These are phyloP conservation scores for Fusarium decemcellulare DNA, from an alignment of 2,329 filamentous ascomycete genomes.

Conservation along the genomic window DNA sequence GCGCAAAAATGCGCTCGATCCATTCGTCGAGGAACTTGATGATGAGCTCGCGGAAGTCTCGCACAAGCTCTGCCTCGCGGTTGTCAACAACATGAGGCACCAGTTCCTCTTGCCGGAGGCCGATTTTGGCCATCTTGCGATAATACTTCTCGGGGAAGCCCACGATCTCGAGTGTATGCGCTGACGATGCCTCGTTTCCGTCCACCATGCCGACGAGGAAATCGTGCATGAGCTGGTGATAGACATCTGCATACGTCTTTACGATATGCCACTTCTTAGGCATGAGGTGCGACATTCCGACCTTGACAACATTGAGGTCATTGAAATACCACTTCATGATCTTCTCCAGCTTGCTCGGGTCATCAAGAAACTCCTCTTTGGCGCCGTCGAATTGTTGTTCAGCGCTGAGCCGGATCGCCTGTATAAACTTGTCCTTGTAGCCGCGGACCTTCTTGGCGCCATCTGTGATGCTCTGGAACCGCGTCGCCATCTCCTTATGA, in stretches of 20 bases:
- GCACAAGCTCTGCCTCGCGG: slow-evolving; percentile 89
- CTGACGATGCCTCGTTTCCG: slow-evolving; percentile 85
- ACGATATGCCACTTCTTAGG: slow-evolving; percentile 98
- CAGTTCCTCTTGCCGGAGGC: slow-evolving; percentile 82
- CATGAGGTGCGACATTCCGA: slow-evolving; percentile 92
- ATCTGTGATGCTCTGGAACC: slow-evolving; percentile 95
- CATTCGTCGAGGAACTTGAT: slow-evolving; percentile 97
- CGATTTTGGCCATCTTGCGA: slow-evolving; percentile 92
- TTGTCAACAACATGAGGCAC: slow-evolving; percentile 91
- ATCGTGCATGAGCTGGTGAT: slow-evolving; percentile 96
- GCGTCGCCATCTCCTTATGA: slow-evolving; percentile 92
- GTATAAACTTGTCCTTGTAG: slow-evolving; percentile 96
- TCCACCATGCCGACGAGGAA: slow-evolving; percentile 88
- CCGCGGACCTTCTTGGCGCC: slow-evolving; percentile 93
- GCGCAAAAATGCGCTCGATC: slow-evolving; percentile 92
- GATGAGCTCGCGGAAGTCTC: slow-evolving; percentile 95
- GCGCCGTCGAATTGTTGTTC: slow-evolving; percentile 81
- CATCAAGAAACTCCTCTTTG: slow-evolving; percentile 83
- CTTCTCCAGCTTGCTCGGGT: slow-evolving; percentile 88
- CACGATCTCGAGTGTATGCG: slow-evolving; percentile 91
- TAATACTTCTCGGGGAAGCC: slow-evolving; percentile 98
- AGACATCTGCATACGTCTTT: slow-evolving; percentile 89
- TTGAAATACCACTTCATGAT: slow-evolving; percentile 97
- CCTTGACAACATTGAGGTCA: slow-evolving; percentile 93
- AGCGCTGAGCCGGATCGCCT: slow-evolving; percentile 81